A percentile compares a stretch with the other conserved stretches of the same genome.
phyloP scores from a whole-genome alignment of 768 basidiomycete species.

The Podaxis sp. region DNA sequence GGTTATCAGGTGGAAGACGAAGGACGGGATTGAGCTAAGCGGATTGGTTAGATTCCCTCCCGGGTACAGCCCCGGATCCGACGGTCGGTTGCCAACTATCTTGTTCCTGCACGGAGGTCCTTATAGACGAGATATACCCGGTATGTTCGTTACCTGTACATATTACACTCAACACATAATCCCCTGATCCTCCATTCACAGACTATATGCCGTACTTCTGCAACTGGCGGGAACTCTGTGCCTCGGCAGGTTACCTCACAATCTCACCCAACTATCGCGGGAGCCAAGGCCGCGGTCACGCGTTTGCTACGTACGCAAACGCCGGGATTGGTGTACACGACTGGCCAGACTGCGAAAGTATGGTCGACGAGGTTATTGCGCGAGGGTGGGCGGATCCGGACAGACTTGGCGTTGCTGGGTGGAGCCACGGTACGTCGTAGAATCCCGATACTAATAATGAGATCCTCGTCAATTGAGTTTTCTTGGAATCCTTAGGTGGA shows the following conservation, averaged over 20 bases:
- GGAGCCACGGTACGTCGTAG: conserved; percentile 31
- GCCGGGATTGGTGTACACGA: conserved; percentile 29
- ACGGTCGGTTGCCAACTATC: conserved; percentile 6
- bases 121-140: conserved; percentile 26
- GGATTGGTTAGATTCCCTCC: conserved; percentile 33
- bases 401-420: conserved; percentile 31
- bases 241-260: conserved; percentile 32
- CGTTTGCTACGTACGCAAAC: conserved; percentile 28
- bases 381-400: conserved; percentile 30
- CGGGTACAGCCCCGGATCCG: conserved; percentile 13
- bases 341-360: conserved; percentile 36
- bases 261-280: conserved; percentile 37
- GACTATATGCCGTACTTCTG: conserved; percentile 40
- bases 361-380: conserved; percentile 32
- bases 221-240: conserved; percentile 35
- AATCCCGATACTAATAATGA: no score
- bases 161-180: neutral
- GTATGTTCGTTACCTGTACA: conserved; percentile 3
- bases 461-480: no score
- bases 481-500: conserved; percentile 20
- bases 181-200: conserved; percentile 1
- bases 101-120: conserved; percentile 13
- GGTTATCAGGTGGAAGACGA: conserved; percentile 27
- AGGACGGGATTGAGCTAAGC: conserved; percentile 28
- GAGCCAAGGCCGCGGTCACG: conserved; percentile 34